Conservation (phyloP, 78 protist genomes). For the Dictyostelium purpureum region DNA sequence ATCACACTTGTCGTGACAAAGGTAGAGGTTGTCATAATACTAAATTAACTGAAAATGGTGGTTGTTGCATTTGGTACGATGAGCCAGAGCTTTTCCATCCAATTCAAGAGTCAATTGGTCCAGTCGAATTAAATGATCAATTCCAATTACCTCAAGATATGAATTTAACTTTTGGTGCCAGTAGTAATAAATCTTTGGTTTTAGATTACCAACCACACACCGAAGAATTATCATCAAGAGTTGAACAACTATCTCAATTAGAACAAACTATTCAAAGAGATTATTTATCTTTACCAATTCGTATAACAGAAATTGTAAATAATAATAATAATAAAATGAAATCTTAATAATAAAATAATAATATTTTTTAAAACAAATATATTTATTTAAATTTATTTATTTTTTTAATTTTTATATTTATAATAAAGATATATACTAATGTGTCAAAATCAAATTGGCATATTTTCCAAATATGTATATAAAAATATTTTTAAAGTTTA, state of each 20-base stretch:
- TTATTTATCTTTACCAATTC: slow-evolving; percentile 30
- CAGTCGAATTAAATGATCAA: slow-evolving; percentile 7
- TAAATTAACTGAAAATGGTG: slow-evolving; percentile 47
- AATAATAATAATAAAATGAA: background rate
- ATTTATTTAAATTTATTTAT: too few relatives aligned
- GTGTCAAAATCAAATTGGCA: too few relatives aligned
- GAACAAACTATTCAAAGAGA: slow-evolving; percentile 66
- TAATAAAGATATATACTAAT: too few relatives aligned
- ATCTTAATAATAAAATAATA: too few relatives aligned
- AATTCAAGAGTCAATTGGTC: slow-evolving; percentile 22
- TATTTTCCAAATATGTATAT: too few relatives aligned
- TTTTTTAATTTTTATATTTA: too few relatives aligned
- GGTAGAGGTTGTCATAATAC: slow-evolving; percentile 77
- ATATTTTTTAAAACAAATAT: too few relatives aligned
- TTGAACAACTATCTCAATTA: slow-evolving; percentile 16
- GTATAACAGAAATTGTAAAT: background rate
- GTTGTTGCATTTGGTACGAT: slow-evolving; percentile 91
- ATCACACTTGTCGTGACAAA: slow-evolving; percentile 69
- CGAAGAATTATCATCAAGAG: slow-evolving; percentile 45
- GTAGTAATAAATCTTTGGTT: background rate
- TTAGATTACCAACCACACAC: slow-evolving; percentile 56
- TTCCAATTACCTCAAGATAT: slow-evolving; percentile 4
- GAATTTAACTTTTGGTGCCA: background rate
- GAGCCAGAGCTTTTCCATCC: slow-evolving; percentile 62
- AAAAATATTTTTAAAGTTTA: too few relatives aligned